Base-by-base conservation (phyloP, 1,284 basidiomycete species). In the Melanopsichium pennsylvanicum region DNA sequence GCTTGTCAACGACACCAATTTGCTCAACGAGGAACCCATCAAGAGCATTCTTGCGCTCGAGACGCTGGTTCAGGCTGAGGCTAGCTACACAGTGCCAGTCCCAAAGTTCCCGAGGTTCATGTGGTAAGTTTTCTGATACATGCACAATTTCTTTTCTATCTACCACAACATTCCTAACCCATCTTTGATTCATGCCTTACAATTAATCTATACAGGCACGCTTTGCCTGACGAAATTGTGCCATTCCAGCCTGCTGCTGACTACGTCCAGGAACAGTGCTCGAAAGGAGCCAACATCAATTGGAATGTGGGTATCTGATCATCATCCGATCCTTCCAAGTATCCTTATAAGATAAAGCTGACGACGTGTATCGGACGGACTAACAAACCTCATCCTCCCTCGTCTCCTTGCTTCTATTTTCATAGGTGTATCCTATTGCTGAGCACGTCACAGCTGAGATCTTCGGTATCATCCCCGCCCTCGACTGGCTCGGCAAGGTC, bases 161-260 rank as follows among this genome's bases (percentile, higher is more conserved):
- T n/a, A n/a, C n/a, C n/a, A n/a, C n/a, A n/a, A n/a, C n/a, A n/a
- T n/a, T n/a, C n/a, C n/a, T n/a, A n/a, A n/a, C n/a, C n/a, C n/a
- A n/a, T n/a, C n/a, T n/a, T n/a, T n/a, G n/a, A n/a, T n/a, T n/a
- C n/a, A n/a, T n/a, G n/a, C n/a, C n/a, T n/a, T n/a, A n/a, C n/a
- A n/a, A n/a, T n/a, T n/a, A n/a, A n/a, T n/a, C n/a, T n/a, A n/a
- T n/a, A n/a, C n/a, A n/a, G n/a, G 55, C 78, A 80, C 39, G 70
- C 74, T 7, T 15, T 50, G 2, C 23, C 31, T 19, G 78, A 80
- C 56, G 77, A 78, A 45, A 68, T 79, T 10, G 72, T 80, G n/a
- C 69, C 73, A 0, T 76, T 48, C 51, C 33, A 33, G 8, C 62
- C 68, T 13, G 64, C 48, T 5, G 52, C 51, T 9, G n/a, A 55